phyloP scores from a whole-genome alignment of 2,329 filamentous ascomycete species.

The Verticillium klebahnii region DNA sequence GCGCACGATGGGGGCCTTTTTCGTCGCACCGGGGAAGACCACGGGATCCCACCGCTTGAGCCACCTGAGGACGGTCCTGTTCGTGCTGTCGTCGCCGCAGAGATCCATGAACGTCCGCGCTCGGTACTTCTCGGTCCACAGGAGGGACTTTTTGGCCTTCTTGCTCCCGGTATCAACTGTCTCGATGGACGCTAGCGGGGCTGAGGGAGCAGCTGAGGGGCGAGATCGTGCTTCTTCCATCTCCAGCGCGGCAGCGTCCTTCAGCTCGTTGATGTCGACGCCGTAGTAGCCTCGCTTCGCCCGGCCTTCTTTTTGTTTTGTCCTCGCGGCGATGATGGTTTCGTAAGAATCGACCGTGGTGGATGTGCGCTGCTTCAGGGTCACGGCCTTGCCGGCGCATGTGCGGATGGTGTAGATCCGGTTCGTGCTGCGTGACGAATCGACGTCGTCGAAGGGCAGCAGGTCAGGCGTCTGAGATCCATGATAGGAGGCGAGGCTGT shows the following conservation, averaged over 20 bases:
- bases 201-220: constrained; percentile 13
- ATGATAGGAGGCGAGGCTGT: background rate
- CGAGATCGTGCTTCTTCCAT: constrained; percentile 28
- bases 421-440: constrained; percentile 17
- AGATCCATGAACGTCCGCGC: constrained; percentile 89
- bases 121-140: constrained; percentile 98
- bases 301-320: constrained; percentile 60
- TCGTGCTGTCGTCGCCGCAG: constrained; percentile 90
- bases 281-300: constrained; percentile 82
- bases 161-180: constrained; percentile 20
- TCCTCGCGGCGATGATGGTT: constrained; percentile 62
- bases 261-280: constrained; percentile 80
- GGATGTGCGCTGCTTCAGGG: constrained; percentile 50
- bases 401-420: constrained; percentile 41
- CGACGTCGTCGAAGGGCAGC: constrained; percentile 21
- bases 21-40: constrained; percentile 77
- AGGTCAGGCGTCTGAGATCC: constrained; percentile 6
- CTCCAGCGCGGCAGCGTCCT: constrained; percentile 66
- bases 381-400: constrained; percentile 52
- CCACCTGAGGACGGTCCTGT: constrained; percentile 86
- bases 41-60: constrained; percentile 90
- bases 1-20: constrained; percentile 42
- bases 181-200: constrained; percentile 40
- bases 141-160: constrained; percentile 46
- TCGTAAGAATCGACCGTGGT: constrained; percentile 53